These are phyloP conservation scores for Vitis cinerea DNA, from an alignment of 164 flowering plant genomes.

Conservation along the genomic window DNA sequence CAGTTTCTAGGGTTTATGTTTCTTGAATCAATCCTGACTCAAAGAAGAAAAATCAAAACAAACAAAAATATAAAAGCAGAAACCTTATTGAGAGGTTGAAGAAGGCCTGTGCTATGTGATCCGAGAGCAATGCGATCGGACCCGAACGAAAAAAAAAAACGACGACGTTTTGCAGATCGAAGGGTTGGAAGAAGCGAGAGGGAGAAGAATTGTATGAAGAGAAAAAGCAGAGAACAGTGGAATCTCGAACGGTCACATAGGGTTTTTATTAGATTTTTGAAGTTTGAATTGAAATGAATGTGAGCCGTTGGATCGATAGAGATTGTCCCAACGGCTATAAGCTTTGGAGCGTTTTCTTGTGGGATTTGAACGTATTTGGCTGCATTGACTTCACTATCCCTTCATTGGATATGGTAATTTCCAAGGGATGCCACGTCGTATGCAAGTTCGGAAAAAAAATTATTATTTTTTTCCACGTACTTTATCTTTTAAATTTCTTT, in stretches of 20 bases:
- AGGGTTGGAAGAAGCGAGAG: constrained; percentile 10
- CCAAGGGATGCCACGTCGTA: too few species aligned
- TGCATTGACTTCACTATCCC: background rate
- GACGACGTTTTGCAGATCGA: constrained; percentile 1
- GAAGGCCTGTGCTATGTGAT: constrained; percentile 3
- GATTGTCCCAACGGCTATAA: constrained; percentile 20
- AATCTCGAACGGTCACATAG: constrained; percentile 7
- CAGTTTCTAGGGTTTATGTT: too few species aligned
- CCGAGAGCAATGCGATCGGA: background rate
- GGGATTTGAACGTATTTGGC: too few species aligned
- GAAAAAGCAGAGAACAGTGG: background rate
- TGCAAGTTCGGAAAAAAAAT: too few species aligned
- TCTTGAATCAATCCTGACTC: too few species aligned
- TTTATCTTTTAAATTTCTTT: too few species aligned
- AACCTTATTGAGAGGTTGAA: background rate
- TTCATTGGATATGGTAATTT: background rate
- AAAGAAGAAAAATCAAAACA: background rate
- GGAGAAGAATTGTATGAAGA: constrained; percentile 15
- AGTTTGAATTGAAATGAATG: constrained; percentile 23
- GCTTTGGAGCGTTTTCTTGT: background rate
- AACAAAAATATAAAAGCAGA: background rate
- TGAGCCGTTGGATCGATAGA: constrained; percentile 19
- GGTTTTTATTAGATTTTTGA: constrained; percentile 8
- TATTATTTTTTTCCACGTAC: too few species aligned
- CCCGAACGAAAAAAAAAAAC: background rate